Conservation (phyloP, 345 rosid species). For the Aquilaria yunnanensis region DNA sequence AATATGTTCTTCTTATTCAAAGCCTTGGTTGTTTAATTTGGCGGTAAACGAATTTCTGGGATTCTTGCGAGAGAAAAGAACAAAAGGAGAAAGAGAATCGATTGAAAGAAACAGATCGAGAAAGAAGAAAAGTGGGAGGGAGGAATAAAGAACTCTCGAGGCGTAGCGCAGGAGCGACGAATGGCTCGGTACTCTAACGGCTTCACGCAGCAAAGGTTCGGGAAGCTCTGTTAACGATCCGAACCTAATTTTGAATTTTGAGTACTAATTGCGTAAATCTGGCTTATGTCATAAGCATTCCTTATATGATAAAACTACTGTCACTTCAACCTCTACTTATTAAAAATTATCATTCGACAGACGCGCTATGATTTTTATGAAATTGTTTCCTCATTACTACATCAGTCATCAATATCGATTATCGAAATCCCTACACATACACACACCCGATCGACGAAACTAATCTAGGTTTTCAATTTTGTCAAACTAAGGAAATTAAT, state of each 20-base stretch:
- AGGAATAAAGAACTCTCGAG: conserved; percentile 6
- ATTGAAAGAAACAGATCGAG: neutral
- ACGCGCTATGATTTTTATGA: too few species aligned
- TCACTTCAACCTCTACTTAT: too few species aligned
- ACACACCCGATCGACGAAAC: too few species aligned
- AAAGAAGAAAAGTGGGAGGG: neutral
- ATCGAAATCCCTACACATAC: too few species aligned
- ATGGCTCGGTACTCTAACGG: conserved; percentile 33
- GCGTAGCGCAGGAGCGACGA: neutral
- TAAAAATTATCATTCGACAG: too few species aligned
- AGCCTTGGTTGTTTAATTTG: neutral
- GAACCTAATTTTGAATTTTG: conserved; percentile 32
- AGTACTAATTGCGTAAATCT: too few species aligned
- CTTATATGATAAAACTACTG: too few species aligned
- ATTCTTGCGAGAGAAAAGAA: neutral
- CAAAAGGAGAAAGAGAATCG: neutral
- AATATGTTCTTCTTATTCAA: neutral
- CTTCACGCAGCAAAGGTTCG: conserved; percentile 23
- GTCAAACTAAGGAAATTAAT: too few species aligned
- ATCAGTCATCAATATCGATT: too few species aligned
- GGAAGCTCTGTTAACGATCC: neutral
- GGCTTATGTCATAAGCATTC: too few species aligned
- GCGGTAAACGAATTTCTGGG: neutral
- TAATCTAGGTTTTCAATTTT: too few species aligned
- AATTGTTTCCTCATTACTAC: too few species aligned